Evolutionary conservation across 176 grass and related monocot genomes (phyloP).

Genomic region (Olyra latifolia): DNA sequence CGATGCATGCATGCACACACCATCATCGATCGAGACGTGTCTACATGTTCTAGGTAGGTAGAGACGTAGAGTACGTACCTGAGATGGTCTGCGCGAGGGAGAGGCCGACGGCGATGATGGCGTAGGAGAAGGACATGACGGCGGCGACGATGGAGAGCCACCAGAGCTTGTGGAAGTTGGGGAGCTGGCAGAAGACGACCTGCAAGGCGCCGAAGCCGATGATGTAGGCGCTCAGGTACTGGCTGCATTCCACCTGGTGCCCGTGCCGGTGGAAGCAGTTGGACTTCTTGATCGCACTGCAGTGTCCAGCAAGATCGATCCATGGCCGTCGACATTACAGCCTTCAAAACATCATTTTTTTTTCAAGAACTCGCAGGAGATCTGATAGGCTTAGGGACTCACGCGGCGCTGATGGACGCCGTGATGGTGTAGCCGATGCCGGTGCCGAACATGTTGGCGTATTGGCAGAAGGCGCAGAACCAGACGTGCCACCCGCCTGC

Average conservation of each 20-base stretch:
- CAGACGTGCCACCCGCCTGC: slow-evolving; percentile 62
- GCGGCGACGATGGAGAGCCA: slow-evolving; percentile 82
- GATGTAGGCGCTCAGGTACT: slow-evolving; percentile 63
- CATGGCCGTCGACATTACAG: too few relatives aligned
- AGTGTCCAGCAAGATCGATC: background rate
- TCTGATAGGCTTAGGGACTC: background rate
- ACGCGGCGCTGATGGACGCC: slow-evolving; percentile 73
- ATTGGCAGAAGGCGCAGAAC: slow-evolving; percentile 80
- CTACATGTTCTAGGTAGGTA: background rate
- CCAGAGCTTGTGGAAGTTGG: slow-evolving; percentile 78
- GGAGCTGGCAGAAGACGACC: slow-evolving; percentile 68
- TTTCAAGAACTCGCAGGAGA: too few relatives aligned
- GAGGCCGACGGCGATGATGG: slow-evolving; percentile 64
- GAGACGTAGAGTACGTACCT: background rate
- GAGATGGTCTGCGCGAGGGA: slow-evolving; percentile 46
- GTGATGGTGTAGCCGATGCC: slow-evolving; percentile 90
- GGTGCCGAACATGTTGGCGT: slow-evolving; percentile 74
- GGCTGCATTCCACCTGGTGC: slow-evolving; percentile 56
- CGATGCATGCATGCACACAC: too few relatives aligned
- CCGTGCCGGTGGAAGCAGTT: slow-evolving; percentile 69
- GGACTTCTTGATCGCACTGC: slow-evolving; percentile 68
- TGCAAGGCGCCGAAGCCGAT: slow-evolving; percentile 71
- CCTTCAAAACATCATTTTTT: background rate
- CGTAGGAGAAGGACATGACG: slow-evolving; percentile 78
- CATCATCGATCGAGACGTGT: background rate